Base-by-base conservation (phyloP, 306 rosid genomes). In the Cicer bijugum region DNA sequence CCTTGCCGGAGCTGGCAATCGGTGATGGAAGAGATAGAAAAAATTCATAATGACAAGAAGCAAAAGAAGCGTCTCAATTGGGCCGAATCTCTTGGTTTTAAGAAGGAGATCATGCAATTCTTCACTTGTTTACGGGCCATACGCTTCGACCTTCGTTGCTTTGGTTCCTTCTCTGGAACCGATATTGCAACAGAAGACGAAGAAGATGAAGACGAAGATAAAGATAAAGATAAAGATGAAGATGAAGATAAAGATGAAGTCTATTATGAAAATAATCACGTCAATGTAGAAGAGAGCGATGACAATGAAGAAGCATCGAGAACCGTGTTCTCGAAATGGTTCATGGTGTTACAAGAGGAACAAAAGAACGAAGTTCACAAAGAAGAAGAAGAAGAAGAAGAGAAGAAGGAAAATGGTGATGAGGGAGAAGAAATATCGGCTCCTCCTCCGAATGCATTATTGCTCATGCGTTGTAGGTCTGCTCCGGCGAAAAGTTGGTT, bases 11-110 rank as follows among this genome's bases (percentile, higher is more conserved):
- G 82, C 80, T 94, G 99, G 99, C 96, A 89, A 51, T 87, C 99
- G 0, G 93, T 94, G 20, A 89, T 94, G 99, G 99, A 94, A 46
- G 97, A 94, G 82, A 91, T 94, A 71, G 99, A 94, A 84, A 86
- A 84, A 82, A 85, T 91, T 50, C 97, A 91, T 85, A 83, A 70
- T 6, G 78, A 75, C 16, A 82, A 83, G 51, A 82, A 87, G 52
- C 82, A 82, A 58, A 87, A 83, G 71, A 84, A 84, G 87, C 87
- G 81, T 58, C 61, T 84, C 59, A 59, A 15, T 37, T 93, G 89
- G 98, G 85, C 71, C 0, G 94, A 90, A 35, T 65, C 91, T 0
- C 63, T 91, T 0, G 93, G 97, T 56, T 86, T 94, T 85, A 94
- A 91, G 84, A 91, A 88, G 75, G 99, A 94, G 59, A 63, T 94